Percentiles rank a stretch among this genome's conserved stretches.
These are phyloP conservation scores for Nelumbo lutea DNA, from an alignment of 164 flowering plant genomes.

Conservation along the genomic window DNA sequence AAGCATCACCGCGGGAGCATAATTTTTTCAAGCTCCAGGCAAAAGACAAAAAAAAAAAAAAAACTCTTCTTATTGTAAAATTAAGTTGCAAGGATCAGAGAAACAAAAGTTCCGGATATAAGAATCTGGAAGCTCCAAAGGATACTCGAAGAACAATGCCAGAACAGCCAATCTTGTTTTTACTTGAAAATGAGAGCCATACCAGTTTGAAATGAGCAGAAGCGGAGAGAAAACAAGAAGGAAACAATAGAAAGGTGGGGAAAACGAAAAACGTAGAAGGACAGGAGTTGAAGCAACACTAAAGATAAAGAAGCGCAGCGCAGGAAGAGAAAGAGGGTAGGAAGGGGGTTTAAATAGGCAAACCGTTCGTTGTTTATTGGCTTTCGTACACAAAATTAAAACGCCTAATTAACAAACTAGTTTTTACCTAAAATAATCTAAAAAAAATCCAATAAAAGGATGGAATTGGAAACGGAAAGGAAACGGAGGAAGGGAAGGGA, in stretches of 20 bases:
- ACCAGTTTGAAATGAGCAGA: not conserved
- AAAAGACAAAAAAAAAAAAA: too few species aligned
- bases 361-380: slow-evolving; percentile 5
- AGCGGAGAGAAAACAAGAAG: not conserved
- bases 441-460: too few species aligned
- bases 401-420: too few species aligned
- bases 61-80: too few species aligned
- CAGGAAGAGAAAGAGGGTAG: not conserved
- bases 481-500: not conserved
- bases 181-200: not conserved
- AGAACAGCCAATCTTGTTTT: too few species aligned
- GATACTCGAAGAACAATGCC: too few species aligned
- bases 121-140: too few species aligned
- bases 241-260: not conserved
- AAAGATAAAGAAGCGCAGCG: not conserved
- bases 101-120: too few species aligned
- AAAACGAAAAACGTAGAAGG: slow-evolving; percentile 1
- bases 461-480: not conserved
- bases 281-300: not conserved
- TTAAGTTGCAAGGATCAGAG: too few species aligned
- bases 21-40: too few species aligned
- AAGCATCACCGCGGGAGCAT: too few species aligned
- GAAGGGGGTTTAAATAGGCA: slow-evolving; percentile 21
- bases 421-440: too few species aligned
- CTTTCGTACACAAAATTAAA: not conserved